phyloP scores from a whole-genome alignment of 768 basidiomycete species.

The Scleroderma citrinum region DNA sequence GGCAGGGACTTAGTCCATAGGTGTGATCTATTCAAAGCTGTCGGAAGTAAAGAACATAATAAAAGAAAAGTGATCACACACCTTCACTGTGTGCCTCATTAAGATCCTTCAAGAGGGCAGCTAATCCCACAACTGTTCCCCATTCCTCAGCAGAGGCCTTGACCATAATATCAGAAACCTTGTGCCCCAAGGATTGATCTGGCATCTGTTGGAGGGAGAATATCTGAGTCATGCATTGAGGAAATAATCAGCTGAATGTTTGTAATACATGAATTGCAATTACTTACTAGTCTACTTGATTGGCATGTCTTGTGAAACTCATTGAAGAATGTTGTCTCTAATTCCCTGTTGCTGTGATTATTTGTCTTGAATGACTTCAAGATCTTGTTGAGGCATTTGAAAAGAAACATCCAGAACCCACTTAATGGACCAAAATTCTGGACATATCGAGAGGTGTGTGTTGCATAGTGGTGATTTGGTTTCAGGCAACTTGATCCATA shows the following conservation, averaged over 20 bases:
- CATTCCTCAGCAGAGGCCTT: constrained; percentile 18
- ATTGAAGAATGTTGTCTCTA: constrained; percentile 19
- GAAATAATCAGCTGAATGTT: background rate
- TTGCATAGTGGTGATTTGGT: background rate
- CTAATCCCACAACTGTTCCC: constrained; percentile 13
- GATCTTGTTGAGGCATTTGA: no score
- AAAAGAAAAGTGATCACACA: no score
- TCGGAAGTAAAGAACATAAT: no score
- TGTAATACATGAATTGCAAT: background rate
- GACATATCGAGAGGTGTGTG: no score
- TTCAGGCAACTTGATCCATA: background rate
- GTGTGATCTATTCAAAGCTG: background rate
- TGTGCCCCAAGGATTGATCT: no score
- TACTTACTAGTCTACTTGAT: constrained; percentile 62
- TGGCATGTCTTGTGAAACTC: constrained; percentile 52
- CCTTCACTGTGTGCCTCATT: constrained; percentile 16
- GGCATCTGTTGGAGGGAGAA: background rate
- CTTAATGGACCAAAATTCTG: no score
- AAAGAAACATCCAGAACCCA: no score
- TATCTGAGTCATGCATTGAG: background rate
- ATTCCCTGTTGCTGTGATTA: constrained; percentile 26
- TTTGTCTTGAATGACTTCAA: constrained; percentile 26
- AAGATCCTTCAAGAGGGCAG: constrained; percentile 15
- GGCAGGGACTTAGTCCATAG: background rate
- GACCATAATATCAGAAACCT: background rate